Evolutionary conservation across 2,329 filamentous ascomycete species (phyloP).

Genomic region (Aspergillus flavus): DNA sequence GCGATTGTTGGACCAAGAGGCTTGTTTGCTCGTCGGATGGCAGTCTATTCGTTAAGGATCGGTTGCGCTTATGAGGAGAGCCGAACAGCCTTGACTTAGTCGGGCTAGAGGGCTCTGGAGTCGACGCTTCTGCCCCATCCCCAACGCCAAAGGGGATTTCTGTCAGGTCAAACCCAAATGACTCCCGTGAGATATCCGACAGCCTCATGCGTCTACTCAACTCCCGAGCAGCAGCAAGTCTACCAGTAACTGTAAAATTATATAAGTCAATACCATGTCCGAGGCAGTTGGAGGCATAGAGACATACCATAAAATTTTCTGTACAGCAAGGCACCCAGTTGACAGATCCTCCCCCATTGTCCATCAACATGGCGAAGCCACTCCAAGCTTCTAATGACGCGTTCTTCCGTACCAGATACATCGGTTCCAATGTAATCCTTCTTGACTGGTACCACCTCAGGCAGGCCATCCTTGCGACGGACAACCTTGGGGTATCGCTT

Average conservation of each 20-base stretch:
- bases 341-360: constrained; percentile 71
- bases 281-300: constrained; percentile 18
- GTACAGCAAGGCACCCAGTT: constrained; percentile 71
- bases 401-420: constrained; percentile 62
- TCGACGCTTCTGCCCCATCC: constrained; percentile 26
- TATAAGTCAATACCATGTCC: constrained; percentile 3
- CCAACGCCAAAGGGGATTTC: constrained; percentile 26
- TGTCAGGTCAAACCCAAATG: constrained; percentile 42
- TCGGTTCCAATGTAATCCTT: constrained; percentile 71
- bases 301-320: constrained; percentile 80
- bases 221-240: constrained; percentile 57
- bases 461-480: constrained; percentile 51
- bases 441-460: constrained; percentile 65
- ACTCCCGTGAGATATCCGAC: constrained; percentile 47
- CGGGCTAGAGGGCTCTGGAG: constrained; percentile 35
- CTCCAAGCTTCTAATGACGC: constrained; percentile 77
- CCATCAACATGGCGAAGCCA: constrained; percentile 79
- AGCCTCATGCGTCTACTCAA: constrained; percentile 56
- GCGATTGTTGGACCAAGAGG: constrained; percentile 51
- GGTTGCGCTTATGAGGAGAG: constrained; percentile 32
- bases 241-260: constrained; percentile 29
- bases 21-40: constrained; percentile 26
- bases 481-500: constrained; percentile 49
- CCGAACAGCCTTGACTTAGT: constrained; percentile 32
- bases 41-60: constrained; percentile 30